Evolutionary conservation across 1,284 basidiomycete species (phyloP).

Genomic region (Heterobasidion annosum): DNA sequence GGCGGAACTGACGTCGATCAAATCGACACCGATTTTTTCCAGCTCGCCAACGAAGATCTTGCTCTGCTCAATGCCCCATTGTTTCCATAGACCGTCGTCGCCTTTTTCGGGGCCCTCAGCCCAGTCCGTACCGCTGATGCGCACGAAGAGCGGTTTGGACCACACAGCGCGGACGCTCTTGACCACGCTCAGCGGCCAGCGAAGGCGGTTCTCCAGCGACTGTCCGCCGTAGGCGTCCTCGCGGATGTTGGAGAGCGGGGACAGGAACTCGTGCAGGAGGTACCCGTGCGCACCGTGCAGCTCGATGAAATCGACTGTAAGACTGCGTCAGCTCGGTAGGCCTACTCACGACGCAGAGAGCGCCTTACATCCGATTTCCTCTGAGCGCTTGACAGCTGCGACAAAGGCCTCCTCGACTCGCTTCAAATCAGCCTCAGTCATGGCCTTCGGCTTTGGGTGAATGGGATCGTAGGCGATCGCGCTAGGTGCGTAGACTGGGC

Average conservation of each 20-base stretch:
- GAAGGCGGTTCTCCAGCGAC: slow-evolving; percentile 61
- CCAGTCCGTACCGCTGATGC: slow-evolving; percentile 74
- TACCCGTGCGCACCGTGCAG: slow-evolving; percentile 69
- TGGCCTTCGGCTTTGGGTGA: slow-evolving; percentile 42
- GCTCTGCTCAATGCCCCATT: slow-evolving; percentile 77
- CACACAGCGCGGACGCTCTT: slow-evolving; percentile 46
- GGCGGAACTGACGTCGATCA: slow-evolving; percentile 64
- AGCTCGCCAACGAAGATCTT: slow-evolving; percentile 49
- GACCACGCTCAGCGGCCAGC: slow-evolving; percentile 55
- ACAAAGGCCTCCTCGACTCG: slow-evolving; percentile 59
- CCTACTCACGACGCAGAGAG: not conserved
- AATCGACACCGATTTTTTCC: slow-evolving; percentile 55
- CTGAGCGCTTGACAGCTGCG: slow-evolving; percentile 52
- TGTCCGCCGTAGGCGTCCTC: slow-evolving; percentile 68
- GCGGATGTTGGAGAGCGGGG: slow-evolving; percentile 64
- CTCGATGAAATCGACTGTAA: slow-evolving; percentile 72
- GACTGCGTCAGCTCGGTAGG: slow-evolving; percentile 2
- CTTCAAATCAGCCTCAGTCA: slow-evolving; percentile 47
- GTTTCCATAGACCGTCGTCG: slow-evolving; percentile 45
- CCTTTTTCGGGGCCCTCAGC: slow-evolving; percentile 60
- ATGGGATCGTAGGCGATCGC: slow-evolving; percentile 39
- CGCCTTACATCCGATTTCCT: slow-evolving; percentile 51
- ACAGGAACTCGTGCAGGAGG: slow-evolving; percentile 54
- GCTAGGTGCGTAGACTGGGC: slow-evolving; percentile 36
- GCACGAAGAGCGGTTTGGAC: slow-evolving; percentile 65